phyloP scores from a whole-genome alignment of 495 filamentous ascomycete species.

The Penicillium angulare region DNA sequence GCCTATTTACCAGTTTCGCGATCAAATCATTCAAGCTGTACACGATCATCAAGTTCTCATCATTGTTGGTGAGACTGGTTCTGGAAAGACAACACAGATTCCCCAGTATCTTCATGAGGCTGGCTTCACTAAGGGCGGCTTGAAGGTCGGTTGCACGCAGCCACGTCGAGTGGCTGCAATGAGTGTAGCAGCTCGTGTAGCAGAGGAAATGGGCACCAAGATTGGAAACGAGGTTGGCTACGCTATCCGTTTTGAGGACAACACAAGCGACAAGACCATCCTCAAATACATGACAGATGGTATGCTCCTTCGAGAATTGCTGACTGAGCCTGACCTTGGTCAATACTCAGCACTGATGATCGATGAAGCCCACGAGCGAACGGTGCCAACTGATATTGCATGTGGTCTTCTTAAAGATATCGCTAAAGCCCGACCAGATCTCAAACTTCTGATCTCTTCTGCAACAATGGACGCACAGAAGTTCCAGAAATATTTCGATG shows the following conservation, averaged over 20 bases:
- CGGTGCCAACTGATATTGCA: constrained; percentile 86
- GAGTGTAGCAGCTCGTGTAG: constrained; percentile 91
- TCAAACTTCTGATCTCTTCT: constrained; percentile 91
- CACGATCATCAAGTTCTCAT: constrained; percentile 79
- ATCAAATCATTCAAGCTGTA: constrained; percentile 73
- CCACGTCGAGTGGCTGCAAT: constrained; percentile 96
- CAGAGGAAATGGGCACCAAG: constrained; percentile 90
- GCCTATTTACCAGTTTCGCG: constrained; percentile 82
- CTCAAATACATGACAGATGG: constrained; percentile 99
- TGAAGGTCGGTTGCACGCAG: constrained; percentile 61
- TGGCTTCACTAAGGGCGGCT: constrained; percentile 76
- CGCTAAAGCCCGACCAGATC: constrained; percentile 76
- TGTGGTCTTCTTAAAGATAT: constrained; percentile 92
- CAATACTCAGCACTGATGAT: constrained; percentile 94
- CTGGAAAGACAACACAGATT: constrained; percentile 86
- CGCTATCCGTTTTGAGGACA: constrained; percentile 92
- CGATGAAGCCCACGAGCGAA: constrained; percentile 96
- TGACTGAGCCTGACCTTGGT: constrained; percentile 82
- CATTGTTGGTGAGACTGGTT: constrained; percentile 77
- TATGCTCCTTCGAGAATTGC: constrained; percentile 89
- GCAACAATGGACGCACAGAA: constrained; percentile 95
- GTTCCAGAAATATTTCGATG: constrained; percentile 89
- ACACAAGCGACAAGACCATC: constrained; percentile 87
- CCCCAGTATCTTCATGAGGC: constrained; percentile 85
- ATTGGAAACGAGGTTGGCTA: constrained; percentile 94